Evolutionary conservation across 257 asterid species (phyloP).

Genomic region (Plantago elongata): DNA sequence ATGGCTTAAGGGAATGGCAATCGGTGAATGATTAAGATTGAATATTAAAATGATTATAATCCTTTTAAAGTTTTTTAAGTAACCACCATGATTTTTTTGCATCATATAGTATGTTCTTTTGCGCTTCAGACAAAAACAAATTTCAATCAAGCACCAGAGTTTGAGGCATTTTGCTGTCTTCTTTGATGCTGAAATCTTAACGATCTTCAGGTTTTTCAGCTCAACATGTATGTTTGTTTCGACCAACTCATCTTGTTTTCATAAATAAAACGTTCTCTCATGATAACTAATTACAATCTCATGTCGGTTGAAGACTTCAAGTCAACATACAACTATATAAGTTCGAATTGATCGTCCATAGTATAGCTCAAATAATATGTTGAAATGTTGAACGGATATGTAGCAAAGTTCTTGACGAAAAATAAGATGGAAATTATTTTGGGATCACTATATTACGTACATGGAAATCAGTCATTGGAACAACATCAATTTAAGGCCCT

Average conservation of each 20-base stretch:
- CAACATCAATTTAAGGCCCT: too few species aligned
- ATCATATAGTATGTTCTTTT: not conserved
- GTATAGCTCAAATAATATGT: too few species aligned
- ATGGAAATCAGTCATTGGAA: too few species aligned
- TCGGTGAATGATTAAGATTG: not conserved
- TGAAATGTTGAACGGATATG: too few species aligned
- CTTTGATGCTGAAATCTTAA: not conserved
- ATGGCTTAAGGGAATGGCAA: conserved; percentile 6
- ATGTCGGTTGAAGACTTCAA: too few species aligned
- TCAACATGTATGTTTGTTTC: not conserved
- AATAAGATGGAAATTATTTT: too few species aligned
- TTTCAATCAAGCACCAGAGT: conserved; percentile 15
- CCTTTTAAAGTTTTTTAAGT: not conserved
- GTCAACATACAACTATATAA: not conserved
- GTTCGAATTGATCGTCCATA: too few species aligned
- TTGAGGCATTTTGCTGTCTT: not conserved
- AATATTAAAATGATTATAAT: not conserved
- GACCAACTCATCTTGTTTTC: not conserved
- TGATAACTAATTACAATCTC: too few species aligned
- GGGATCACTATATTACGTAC: too few species aligned
- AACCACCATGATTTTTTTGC: not conserved
- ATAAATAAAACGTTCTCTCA: too few species aligned
- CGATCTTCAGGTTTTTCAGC: not conserved
- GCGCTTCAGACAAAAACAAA: not conserved
- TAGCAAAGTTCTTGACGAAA: too few species aligned